Base-by-base conservation (phyloP, 2,329 filamentous ascomycete genomes). In the Xenosphaeropsis pyriputrescens region DNA sequence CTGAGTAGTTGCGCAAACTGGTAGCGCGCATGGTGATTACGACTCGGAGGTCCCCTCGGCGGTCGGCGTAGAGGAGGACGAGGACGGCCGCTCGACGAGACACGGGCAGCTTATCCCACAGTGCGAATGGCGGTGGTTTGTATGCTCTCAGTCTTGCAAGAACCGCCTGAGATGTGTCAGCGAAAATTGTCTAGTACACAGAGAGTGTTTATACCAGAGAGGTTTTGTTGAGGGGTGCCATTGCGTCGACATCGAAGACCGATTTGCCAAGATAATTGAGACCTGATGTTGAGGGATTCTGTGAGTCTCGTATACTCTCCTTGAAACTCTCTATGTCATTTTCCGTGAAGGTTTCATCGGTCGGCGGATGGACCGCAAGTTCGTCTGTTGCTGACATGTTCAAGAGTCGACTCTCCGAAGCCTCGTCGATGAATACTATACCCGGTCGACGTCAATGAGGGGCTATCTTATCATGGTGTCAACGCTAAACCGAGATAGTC, bases 41-140 rank as follows among this genome's bases (percentile, higher is more conserved):
- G 36, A 80, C 73, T 14, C 75, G 72, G 41, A 96, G 63, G 47
- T 93, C 82, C 31, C 89, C 89, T 44, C 70, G 66, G 32, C 72
- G 70, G 57, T 95, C 89, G 29, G 86, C 85, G 55, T 91, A 95
- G 2, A 96, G 70, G 37, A 96, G 69, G 35, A 96, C 70, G 38
- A 96, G 63, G 31, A 96, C 89, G 17, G 89, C 88, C 12, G 89
- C 89, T 46, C 86, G 75, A 43, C 84, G 73, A 45, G 65, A 72
- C 12, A 68, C 58, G 2, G 75, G 75, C 18, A 80, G 62, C 15
- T 59, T 59, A 50, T 77, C 68, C 75, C 76, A 80, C 41, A 70
- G 54, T 9, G 74, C 63, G 47, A 78, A 77, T 2, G 70, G 59
- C 2, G 75, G 75, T 14, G 75, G 67, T 41, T 62, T 67, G 54